Percentiles rank a stretch among this genome's conserved stretches.
Conservation (phyloP, 2,329 filamentous ascomycete genomes). For the Dichotomopilus funicola region DNA sequence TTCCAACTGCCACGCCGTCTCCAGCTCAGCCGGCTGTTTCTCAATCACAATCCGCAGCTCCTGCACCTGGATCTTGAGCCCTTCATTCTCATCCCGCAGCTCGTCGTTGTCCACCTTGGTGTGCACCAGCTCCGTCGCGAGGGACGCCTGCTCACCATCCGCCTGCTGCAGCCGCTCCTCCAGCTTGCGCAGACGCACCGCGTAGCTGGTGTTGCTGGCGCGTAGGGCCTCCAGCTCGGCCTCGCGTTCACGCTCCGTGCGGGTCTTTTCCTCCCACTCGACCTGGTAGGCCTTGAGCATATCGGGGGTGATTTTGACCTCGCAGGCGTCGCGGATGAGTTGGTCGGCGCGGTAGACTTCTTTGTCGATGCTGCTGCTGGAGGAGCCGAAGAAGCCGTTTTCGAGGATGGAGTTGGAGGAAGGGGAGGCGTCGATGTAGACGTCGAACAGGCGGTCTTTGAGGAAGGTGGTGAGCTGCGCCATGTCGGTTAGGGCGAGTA, state of each 20-base stretch:
- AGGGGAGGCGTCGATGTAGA: conserved; percentile 91
- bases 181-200: conserved; percentile 71
- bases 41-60: conserved; percentile 84
- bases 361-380: conserved; percentile 82
- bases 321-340: conserved; percentile 86
- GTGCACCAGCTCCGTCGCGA: conserved; percentile 85
- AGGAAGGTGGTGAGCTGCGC: conserved; percentile 78
- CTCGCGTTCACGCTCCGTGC: conserved; percentile 74
- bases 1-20: conserved; percentile 71
- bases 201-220: conserved; percentile 57
- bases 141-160: conserved; percentile 81
- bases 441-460: conserved; percentile 91
- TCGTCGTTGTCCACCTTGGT: conserved; percentile 92
- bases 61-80: conserved; percentile 72
- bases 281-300: conserved; percentile 71
- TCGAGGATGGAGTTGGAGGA: conserved; percentile 90
- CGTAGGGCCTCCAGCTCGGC: conserved; percentile 70
- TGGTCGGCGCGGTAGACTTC: conserved; percentile 93
- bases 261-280: conserved; percentile 90
- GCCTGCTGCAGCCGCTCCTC: conserved; percentile 84
- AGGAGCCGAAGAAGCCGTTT: conserved; percentile 94
- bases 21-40: conserved; percentile 81
- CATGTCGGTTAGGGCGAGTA: conserved; percentile 89
- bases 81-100: conserved; percentile 83
- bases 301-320: conserved; percentile 76